phyloP scores from a whole-genome alignment of 257 asterid species.

The Cruciata laevipes region DNA sequence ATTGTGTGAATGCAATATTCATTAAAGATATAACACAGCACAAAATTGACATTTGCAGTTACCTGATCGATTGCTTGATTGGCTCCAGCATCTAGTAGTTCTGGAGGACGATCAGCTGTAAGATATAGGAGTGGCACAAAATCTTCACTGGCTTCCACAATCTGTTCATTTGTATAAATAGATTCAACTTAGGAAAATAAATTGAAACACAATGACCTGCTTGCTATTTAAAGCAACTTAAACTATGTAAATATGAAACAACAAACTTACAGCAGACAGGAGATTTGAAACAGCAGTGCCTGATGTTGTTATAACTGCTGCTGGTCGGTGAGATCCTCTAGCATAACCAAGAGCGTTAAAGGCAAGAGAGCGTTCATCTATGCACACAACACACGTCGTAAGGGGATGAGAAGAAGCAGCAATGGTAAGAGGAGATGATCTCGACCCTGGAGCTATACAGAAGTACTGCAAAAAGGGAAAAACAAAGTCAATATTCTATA shows the following conservation, averaged over 20 bases:
- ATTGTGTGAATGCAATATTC: neutral
- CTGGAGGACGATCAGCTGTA: constrained; percentile 98
- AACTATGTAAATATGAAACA: neutral
- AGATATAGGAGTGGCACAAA: constrained; percentile 82
- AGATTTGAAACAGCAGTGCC: constrained; percentile 99
- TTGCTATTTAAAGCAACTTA: neutral
- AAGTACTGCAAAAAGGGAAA: constrained; percentile 58
- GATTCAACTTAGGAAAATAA: neutral
- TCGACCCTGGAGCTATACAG: constrained; percentile 96
- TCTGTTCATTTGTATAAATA: constrained; percentile 34
- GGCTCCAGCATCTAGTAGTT: constrained; percentile 88
- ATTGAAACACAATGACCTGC: neutral
- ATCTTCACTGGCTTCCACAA: constrained; percentile 96
- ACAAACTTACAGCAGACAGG: constrained; percentile 83
- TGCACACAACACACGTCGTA: constrained; percentile 78
- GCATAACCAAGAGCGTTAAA: constrained; percentile 97
- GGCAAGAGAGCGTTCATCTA: constrained; percentile 92
- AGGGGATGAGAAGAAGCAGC: constrained; percentile 95
- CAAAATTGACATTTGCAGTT: neutral
- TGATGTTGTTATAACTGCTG: constrained; percentile 85
- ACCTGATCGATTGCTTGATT: constrained; percentile 99
- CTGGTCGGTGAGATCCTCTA: constrained; percentile 79
- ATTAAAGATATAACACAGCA: neutral
- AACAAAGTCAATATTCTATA: constrained; percentile 31
- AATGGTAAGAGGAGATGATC: constrained; percentile 93